A percentile compares a stretch with the other conserved stretches of the same genome.
phyloP scores from a whole-genome alignment of 129 eudicot species.

The Centaurea solstitialis region DNA sequence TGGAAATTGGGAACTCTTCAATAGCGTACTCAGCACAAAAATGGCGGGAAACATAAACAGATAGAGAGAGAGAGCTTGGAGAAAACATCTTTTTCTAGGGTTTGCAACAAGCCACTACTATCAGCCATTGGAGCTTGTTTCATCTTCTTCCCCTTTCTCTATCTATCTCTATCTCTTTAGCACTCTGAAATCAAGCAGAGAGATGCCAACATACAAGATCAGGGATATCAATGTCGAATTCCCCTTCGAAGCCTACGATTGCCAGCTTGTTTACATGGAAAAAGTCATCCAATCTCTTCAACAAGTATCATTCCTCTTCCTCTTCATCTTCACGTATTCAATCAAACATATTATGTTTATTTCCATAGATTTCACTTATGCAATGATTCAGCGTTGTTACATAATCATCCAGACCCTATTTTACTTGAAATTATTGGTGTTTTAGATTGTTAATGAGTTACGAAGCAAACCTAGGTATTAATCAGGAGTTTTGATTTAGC shows the following conservation, averaged over 20 bases:
- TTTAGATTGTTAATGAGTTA: neutral
- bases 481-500: neutral
- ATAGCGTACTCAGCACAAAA: constrained; percentile 15
- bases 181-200: constrained; percentile 9
- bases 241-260: constrained; percentile 91
- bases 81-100: constrained; percentile 29
- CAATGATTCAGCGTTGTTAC: neutral
- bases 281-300: constrained; percentile 93
- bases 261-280: constrained; percentile 95
- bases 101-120: constrained; percentile 4
- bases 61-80: neutral
- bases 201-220: constrained; percentile 92
- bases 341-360: neutral
- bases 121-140: neutral
- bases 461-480: neutral
- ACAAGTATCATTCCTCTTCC: constrained; percentile 38
- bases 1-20: neutral
- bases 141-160: neutral
- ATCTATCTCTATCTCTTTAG: neutral
- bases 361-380: neutral
- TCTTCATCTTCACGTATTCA: neutral
- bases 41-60: constrained; percentile 52
- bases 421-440: neutral
- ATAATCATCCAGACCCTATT: neutral
- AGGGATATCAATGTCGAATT: constrained; percentile 93